Conservation (phyloP, 495 filamentous ascomycete genomes). For the Hypoxylon perforatum region DNA sequence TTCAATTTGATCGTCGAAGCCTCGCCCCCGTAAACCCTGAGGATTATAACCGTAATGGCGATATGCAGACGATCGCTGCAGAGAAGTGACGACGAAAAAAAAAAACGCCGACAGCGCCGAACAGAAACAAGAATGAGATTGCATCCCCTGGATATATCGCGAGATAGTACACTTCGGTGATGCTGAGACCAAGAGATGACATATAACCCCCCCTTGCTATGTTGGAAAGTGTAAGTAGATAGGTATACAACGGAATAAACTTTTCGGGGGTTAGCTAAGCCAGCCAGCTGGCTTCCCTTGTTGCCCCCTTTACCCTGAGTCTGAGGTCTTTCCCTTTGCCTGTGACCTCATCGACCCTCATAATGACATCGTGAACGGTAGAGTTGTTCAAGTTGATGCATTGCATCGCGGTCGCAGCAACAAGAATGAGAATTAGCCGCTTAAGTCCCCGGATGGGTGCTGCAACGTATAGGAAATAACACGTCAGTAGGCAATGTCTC, state of each 20-base stretch:
- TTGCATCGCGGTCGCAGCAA: constrained; percentile 7
- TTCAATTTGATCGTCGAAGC: constrained; percentile 8
- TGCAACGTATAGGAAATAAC: constrained; percentile 38
- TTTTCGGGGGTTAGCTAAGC: constrained; percentile 16
- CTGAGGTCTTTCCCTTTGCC: constrained; percentile 17
- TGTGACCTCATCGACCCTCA: constrained; percentile 39
- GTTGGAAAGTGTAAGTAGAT: constrained; percentile 24
- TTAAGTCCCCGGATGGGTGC: constrained; percentile 20
- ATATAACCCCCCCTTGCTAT: constrained; percentile 25
- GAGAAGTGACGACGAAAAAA: constrained; percentile 21
- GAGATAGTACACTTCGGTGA: constrained; percentile 34
- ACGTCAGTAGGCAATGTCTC: constrained; percentile 9
- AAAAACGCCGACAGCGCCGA: constrained; percentile 40
- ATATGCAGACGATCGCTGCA: constrained; percentile 26
- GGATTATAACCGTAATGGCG: constrained; percentile 30
- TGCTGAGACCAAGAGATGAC: constrained; percentile 22
- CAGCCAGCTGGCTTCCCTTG: constrained; percentile 26
- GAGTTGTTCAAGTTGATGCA: constrained; percentile 13
- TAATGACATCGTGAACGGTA: constrained; percentile 28
- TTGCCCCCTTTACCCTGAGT: constrained; percentile 8
- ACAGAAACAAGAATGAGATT: constrained; percentile 24
- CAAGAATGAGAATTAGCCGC: constrained; percentile 37
- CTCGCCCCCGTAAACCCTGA: neutral
- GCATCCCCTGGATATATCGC: constrained; percentile 18
- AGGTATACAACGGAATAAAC: constrained; percentile 25